Conservation (phyloP, 805 yeast genomes). For the Candida chauliodis region DNA sequence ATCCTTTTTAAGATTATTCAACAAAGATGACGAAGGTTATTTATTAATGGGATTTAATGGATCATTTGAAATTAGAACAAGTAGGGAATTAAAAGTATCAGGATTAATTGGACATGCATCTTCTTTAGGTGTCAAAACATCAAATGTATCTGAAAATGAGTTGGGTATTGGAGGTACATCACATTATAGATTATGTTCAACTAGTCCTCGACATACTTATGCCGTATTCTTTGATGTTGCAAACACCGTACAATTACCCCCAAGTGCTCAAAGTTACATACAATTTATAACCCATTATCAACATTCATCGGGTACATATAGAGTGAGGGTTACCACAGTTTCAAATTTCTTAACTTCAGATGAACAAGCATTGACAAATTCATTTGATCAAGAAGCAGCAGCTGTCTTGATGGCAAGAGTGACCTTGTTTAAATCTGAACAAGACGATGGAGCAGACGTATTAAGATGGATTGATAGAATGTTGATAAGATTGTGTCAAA, state of each 20-base stretch:
- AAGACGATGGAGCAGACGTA: conserved; percentile 89
- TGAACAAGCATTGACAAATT: conserved; percentile 45
- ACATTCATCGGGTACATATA: conserved; percentile 88
- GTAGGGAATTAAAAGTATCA: conserved; percentile 80
- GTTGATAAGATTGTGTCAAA: conserved; percentile 83
- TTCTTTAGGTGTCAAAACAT: conserved; percentile 61
- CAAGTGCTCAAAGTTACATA: conserved; percentile 38
- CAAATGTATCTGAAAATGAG: conserved; percentile 85
- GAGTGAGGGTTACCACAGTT: conserved; percentile 89
- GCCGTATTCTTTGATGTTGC: conserved; percentile 84
- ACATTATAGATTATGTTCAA: conserved; percentile 79
- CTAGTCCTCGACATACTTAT: conserved; percentile 85
- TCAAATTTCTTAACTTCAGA: conserved; percentile 52
- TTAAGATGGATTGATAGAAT: conserved; percentile 93
- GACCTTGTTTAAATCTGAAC: conserved; percentile 75
- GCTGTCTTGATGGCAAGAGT: conserved; percentile 89
- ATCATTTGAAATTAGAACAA: conserved; percentile 79
- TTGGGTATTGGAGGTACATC: conserved; percentile 93
- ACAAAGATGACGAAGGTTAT: conserved; percentile 82
- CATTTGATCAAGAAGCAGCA: conserved; percentile 99
- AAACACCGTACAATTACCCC: conserved; percentile 31
- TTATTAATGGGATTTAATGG: conserved; percentile 91
- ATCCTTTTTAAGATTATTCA: conserved; percentile 81
- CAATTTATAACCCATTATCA: conserved; percentile 93
- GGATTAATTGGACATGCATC: conserved; percentile 95